Evolutionary conservation across 257 asterid species (phyloP), one percentile per base, ranked within the genome.

Genomic region (Nicotiana otophora): DNA sequence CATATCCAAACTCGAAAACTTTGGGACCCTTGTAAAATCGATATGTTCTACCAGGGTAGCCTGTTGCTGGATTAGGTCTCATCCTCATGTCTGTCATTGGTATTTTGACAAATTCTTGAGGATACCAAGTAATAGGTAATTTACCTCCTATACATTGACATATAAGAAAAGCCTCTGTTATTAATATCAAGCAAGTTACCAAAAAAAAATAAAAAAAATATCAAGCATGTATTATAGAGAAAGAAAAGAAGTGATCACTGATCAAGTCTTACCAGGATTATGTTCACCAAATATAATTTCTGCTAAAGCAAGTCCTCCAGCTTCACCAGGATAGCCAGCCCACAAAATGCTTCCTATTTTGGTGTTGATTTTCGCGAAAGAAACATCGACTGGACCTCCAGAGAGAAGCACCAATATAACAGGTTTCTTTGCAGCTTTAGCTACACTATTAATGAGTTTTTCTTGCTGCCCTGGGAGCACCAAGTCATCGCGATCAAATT

Each of bases 61-160:
- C 90, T 5, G 94, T 78, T 2, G 89, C 64, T 36, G 82, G 90
- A 42, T 93, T 92, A 1, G 98, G 85, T 82, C 98, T 85, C 97
- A 93, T 95, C 77, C 97, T 92, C 98, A 95, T 93, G 87, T 95
- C 93, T 2, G 95, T 95, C 98, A 95, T 95, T 62, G 98, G 92
- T 64, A 93, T 83, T 5, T 48, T 88, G 42, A 81, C 65, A 89
- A 88, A 95, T 2, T 84, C 89, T 84, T 91, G 89, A 5, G 98
- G 97, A 34, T 95, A 95, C 97, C 97, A 95, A 26, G 97, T 95
- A 85, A 95, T 81, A 0, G 98, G 93, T 81, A 95, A 85, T 85
- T 88, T 93, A 72, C 98, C 98, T 15, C 98, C 97, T 95, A 84
- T 79, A 77, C 26, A 75, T 17, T 57, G 23, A 51, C n/a, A 33